Base-by-base conservation (phyloP, 2,329 filamentous ascomycete genomes). In the Leptodontidium sp. region DNA sequence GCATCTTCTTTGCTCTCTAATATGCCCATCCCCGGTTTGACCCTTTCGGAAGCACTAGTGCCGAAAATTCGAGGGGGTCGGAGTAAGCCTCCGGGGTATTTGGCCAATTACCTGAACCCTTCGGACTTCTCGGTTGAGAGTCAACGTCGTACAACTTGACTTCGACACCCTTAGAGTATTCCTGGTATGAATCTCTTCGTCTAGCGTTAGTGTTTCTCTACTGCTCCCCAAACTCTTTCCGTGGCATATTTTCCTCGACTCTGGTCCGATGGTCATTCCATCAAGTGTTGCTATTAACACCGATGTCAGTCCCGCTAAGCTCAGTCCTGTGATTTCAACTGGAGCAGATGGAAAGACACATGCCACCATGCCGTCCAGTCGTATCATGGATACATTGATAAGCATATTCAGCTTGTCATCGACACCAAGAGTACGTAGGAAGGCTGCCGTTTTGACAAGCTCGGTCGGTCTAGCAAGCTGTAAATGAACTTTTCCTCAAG, bases 361-460 rank as follows among this genome's bases (percentile, higher is more conserved):
- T 26, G 78, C 79, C 0, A 78, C 43, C 2, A 77, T 73, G 0
- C 80, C 83, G 66, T 85, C 83, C 29, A 77, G 66, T 0, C 83
- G 74, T 14, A 75, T 65, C 4, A 84, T 75, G 6, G 85, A 70
- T 0, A 73, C 4, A 84, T 75, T 5, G 85, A 70, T 0, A 73
- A 70, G 0, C 73, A 53, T 61, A 78, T 78, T 50, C 69, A 75
- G 0, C 77, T 17, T 2, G 79, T 62, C 0, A 86, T 69, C 2
- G 82, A 40, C 0, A 80, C 15, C 1, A 83, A 47, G 0, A 83
- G 84, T 0, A 82, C 83, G 81, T 98, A 98, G 69, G 91, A 91
- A 17, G 95, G 95, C 80, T 98, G 95, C 26, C 95, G 85, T 84
- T 0, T 91, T 97, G 2, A 98, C 91, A 24, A 98, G 85, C 61